Conservation (phyloP, 2,329 filamentous ascomycete species). For the Venturia nashicola region DNA sequence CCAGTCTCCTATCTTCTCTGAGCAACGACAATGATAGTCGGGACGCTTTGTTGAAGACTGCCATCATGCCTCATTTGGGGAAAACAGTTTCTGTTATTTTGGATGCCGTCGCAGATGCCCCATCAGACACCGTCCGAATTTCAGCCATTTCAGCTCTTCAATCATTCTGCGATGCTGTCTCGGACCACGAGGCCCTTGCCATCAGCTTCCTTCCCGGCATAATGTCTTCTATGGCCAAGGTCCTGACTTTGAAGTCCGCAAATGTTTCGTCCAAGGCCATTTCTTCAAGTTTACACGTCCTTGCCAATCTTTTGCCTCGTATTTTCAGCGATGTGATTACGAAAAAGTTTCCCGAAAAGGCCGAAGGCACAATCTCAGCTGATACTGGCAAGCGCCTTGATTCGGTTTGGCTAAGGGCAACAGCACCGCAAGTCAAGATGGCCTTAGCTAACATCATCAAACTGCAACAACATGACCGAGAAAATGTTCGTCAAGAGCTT, state of each 20-base stretch:
- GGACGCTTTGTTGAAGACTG: conserved; percentile 38
- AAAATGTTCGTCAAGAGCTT: conserved; percentile 56
- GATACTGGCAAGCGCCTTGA: conserved; percentile 21
- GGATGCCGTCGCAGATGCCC: conserved; percentile 23
- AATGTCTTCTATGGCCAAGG: conserved; percentile 66
- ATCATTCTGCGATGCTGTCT: conserved; percentile 50
- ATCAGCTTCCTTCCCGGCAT: conserved; percentile 73
- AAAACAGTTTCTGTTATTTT: conserved; percentile 72
- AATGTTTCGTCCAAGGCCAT: conserved; percentile 2
- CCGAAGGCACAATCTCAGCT: not conserved
- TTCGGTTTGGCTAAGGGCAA: conserved; percentile 65
- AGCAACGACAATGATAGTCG: conserved; percentile 36
- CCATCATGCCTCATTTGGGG: conserved; percentile 65
- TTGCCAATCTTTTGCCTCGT: conserved; percentile 35
- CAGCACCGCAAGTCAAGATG: conserved; percentile 67
- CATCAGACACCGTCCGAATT: conserved; percentile 58
- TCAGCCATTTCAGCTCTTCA: conserved; percentile 55
- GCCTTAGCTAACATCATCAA: conserved; percentile 69
- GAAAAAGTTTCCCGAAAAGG: conserved; percentile 15
- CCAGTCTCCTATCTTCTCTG: conserved; percentile 50
- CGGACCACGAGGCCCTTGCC: conserved; percentile 62
- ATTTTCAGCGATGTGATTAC: conserved; percentile 35
- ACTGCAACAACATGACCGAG: conserved; percentile 56
- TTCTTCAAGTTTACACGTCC: conserved; percentile 34
- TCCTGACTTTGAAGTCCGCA: conserved; percentile 53